Evolutionary conservation across 1,284 basidiomycete genomes (phyloP).

Genomic region (Agroathelia rolfsii): DNA sequence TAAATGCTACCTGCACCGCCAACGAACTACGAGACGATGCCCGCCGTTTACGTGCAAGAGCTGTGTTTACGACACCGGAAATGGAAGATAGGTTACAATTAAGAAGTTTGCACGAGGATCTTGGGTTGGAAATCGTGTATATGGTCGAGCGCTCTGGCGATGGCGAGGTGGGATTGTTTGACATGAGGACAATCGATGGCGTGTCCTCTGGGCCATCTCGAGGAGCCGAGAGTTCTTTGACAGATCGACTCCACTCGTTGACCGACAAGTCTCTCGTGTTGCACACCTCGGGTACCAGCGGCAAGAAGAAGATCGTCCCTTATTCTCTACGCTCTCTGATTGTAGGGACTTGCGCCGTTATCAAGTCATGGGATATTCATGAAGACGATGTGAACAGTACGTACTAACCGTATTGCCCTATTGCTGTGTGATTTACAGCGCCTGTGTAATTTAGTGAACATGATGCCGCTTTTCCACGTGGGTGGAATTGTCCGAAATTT

Average conservation of each 20-base stretch:
- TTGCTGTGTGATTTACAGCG: too few species aligned
- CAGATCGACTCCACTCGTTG: slow-evolving; percentile 25
- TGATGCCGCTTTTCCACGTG: slow-evolving; percentile 67
- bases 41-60: slow-evolving; percentile 24
- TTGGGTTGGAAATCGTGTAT: slow-evolving; percentile 28
- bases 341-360: slow-evolving; percentile 48
- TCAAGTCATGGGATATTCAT: slow-evolving; percentile 46
- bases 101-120: slow-evolving; percentile 19
- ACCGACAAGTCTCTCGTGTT: slow-evolving; percentile 46
- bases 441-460: too few species aligned
- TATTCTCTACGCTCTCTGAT: slow-evolving; percentile 51
- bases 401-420: too few species aligned
- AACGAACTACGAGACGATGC: slow-evolving; percentile 32
- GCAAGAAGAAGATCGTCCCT: slow-evolving; percentile 50
- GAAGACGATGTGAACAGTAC: slow-evolving; percentile 32
- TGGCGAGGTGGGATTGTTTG: slow-evolving; percentile 31
- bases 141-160: slow-evolving; percentile 20
- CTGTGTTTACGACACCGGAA: slow-evolving; percentile 29
- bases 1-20: slow-evolving; percentile 33
- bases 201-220: too few species aligned
- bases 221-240: too few species aligned
- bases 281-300: slow-evolving; percentile 59
- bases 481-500: slow-evolving; percentile 57
- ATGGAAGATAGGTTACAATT: slow-evolving; percentile 27
- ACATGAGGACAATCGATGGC: slow-evolving; percentile 24